phyloP scores from a whole-genome alignment of 129 eudicot species.

The Dittrichia graveolens region DNA sequence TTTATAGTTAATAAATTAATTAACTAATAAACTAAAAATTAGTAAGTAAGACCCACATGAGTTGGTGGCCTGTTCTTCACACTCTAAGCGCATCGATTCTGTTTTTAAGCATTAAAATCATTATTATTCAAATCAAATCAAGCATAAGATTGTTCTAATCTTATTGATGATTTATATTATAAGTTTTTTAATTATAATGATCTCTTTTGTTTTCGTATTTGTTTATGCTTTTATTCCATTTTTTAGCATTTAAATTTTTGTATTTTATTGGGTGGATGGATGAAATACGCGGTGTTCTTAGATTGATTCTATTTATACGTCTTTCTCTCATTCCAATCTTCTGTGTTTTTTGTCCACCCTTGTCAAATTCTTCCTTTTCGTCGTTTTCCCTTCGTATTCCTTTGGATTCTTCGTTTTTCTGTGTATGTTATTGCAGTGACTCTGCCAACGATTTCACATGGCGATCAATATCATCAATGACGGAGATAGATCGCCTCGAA shows the following conservation, averaged over 20 bases:
- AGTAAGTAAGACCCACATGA: background rate
- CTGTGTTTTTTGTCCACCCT: background rate
- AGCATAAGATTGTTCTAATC: background rate
- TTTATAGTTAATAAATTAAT: too few relatives aligned
- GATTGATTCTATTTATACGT: slow-evolving; percentile 18
- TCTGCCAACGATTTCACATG: slow-evolving; percentile 20
- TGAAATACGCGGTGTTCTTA: slow-evolving; percentile 26
- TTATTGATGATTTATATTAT: background rate
- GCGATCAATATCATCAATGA: slow-evolving; percentile 46
- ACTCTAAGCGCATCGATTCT: background rate
- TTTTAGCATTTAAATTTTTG: background rate
- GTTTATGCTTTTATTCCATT: slow-evolving; percentile 22
- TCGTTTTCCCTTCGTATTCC: slow-evolving; percentile 1
- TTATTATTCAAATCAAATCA: slow-evolving; percentile 1
- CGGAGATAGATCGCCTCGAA: slow-evolving; percentile 49
- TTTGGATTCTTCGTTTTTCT: slow-evolving; percentile 17
- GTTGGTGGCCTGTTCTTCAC: slow-evolving; percentile 27
- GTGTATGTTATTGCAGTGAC: background rate
- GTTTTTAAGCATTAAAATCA: background rate
- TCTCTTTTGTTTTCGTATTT: background rate
- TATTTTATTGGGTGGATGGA: slow-evolving; percentile 21
- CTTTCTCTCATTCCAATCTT: slow-evolving; percentile 10
- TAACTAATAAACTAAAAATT: background rate
- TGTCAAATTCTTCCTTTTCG: slow-evolving; percentile 17
- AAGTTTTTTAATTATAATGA: background rate